phyloP scores from a whole-genome alignment of 129 eudicot genomes.

The Rutidosis leptorrhynchoides region DNA sequence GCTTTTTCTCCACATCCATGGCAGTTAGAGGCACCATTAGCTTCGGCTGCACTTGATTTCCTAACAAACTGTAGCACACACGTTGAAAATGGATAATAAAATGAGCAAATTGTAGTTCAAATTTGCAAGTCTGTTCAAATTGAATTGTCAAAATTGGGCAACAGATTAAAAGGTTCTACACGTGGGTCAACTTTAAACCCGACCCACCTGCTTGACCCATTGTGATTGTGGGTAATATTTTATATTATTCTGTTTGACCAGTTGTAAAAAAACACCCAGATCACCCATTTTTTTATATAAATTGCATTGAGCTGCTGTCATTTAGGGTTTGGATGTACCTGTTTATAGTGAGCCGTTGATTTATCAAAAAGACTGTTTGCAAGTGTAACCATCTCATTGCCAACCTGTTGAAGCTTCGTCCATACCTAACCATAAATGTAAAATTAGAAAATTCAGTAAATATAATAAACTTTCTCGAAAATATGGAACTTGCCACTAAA shows the following conservation, averaged over 20 bases:
- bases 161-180: neutral
- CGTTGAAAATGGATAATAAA: neutral
- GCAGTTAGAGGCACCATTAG: conserved; percentile 40
- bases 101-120: neutral
- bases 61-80: conserved; percentile 33
- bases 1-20: conserved; percentile 50
- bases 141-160: neutral
- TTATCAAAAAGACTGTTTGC: conserved; percentile 66
- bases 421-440: conserved; percentile 51
- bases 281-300: neutral
- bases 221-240: neutral
- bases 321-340: conserved; percentile 37
- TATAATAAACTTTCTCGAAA: neutral
- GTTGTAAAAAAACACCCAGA: neutral
- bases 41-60: conserved; percentile 41
- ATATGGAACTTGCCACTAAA: neutral
- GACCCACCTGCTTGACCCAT: neutral
- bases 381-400: conserved; percentile 57
- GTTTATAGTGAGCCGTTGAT: conserved; percentile 46
- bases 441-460: conserved; percentile 7
- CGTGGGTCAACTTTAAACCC: neutral
- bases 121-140: neutral
- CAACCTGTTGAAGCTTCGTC: conserved; percentile 67
- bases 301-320: neutral
- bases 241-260: neutral